Conservation (phyloP, 2,329 filamentous ascomycete genomes). For the Fragosphaeria purpurea region DNA sequence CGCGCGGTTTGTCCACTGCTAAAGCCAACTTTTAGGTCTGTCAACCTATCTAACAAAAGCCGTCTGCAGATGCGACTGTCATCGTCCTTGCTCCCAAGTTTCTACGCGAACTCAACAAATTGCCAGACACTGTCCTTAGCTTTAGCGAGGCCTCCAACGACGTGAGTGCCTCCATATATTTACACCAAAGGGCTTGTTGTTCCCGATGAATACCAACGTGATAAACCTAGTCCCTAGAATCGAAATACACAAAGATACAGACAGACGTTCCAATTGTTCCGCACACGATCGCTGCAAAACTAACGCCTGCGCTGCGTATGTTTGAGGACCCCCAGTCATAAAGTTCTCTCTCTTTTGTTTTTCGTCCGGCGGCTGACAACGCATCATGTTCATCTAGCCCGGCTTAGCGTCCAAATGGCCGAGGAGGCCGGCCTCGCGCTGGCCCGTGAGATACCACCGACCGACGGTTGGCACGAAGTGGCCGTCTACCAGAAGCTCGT, state of each 20-base stretch:
- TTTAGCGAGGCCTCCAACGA: slow-evolving; percentile 19
- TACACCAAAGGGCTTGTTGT: too few relatives aligned
- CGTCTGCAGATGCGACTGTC: slow-evolving; percentile 13
- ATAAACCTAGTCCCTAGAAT: slow-evolving; percentile 18
- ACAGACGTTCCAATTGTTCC: slow-evolving; percentile 17
- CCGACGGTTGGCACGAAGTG: slow-evolving; percentile 30
- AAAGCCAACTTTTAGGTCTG: background rate
- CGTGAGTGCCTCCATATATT: slow-evolving; percentile 4
- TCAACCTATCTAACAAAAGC: background rate
- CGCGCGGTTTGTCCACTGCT: background rate
- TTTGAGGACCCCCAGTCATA: background rate
- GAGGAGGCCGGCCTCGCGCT: slow-evolving; percentile 28
- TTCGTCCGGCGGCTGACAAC: too few relatives aligned
- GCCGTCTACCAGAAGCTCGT: slow-evolving; percentile 31
- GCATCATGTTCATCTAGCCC: background rate
- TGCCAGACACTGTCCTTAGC: slow-evolving; percentile 23
- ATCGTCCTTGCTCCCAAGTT: slow-evolving; percentile 22
- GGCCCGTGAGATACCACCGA: slow-evolving; percentile 23
- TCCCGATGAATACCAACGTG: too few relatives aligned
- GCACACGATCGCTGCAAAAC: slow-evolving; percentile 20
- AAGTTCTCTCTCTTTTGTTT: too few relatives aligned
- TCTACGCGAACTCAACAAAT: slow-evolving; percentile 21
- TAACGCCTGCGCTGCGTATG: slow-evolving; percentile 25
- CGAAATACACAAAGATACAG: slow-evolving; percentile 24
- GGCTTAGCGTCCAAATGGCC: slow-evolving; percentile 26